phyloP scores from a whole-genome alignment of 1,139 yeast genomes.

The Yarrowia galli region DNA sequence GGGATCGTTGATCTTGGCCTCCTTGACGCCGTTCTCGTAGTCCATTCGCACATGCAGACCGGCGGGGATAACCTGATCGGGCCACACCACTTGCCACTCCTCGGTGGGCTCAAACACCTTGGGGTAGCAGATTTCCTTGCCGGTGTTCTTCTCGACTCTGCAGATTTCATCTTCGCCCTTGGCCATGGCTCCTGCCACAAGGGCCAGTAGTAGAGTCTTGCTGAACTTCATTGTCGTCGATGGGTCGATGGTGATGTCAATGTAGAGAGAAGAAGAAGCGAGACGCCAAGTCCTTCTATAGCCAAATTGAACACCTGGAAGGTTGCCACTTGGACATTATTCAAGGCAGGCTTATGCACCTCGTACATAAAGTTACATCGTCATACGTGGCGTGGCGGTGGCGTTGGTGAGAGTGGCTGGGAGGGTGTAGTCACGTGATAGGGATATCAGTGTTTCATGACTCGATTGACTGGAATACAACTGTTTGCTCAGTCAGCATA shows the following conservation, averaged over 20 bases:
- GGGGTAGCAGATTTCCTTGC: slow-evolving; percentile 38
- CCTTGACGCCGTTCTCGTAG: slow-evolving; percentile 69
- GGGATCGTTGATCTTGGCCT: slow-evolving; percentile 61
- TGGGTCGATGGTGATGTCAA: neutral
- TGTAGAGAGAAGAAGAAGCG: neutral
- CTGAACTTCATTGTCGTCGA: slow-evolving; percentile 30
- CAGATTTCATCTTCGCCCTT: slow-evolving; percentile 16
- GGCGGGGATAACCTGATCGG: slow-evolving; percentile 74
- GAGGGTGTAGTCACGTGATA: too few relatives aligned
- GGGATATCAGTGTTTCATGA: too few relatives aligned
- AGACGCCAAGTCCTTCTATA: neutral
- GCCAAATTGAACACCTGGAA: slow-evolving; percentile 5
- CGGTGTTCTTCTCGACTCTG: slow-evolving; percentile 17
- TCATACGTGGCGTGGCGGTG: slow-evolving; percentile 16
- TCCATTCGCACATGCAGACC: slow-evolving; percentile 80
- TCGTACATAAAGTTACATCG: slow-evolving; percentile 1
- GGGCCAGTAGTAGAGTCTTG: slow-evolving; percentile 28
- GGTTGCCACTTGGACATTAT: slow-evolving; percentile 23
- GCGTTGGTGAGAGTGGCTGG: neutral
- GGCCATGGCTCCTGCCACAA: slow-evolving; percentile 13
- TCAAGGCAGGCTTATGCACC: slow-evolving; percentile 27
- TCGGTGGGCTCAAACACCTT: slow-evolving; percentile 60
- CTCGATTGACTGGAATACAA: too few relatives aligned
- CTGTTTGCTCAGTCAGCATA: too few relatives aligned
- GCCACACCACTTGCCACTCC: slow-evolving; percentile 73